These are phyloP conservation scores for Capronia coronata DNA, from an alignment of 2,329 filamentous ascomycete species.

Conservation along the genomic window DNA sequence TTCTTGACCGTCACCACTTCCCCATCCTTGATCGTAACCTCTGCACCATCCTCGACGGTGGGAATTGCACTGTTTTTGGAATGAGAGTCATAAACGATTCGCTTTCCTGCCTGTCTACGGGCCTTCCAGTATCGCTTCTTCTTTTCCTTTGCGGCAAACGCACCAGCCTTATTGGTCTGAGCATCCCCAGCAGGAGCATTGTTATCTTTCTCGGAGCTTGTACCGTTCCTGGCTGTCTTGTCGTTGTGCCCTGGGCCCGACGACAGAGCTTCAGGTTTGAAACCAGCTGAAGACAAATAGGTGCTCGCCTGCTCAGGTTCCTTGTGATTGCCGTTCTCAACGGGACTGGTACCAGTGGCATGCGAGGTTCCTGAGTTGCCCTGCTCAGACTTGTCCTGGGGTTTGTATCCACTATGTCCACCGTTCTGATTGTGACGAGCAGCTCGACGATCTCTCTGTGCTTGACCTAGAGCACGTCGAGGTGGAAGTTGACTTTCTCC, in stretches of 20 bases:
- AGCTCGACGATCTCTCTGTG: conserved; percentile 2
- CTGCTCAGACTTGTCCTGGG: background rate
- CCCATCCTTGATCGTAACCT: background rate
- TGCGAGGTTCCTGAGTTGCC: background rate
- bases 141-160: background rate
- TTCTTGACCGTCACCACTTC: background rate
- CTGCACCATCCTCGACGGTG: background rate
- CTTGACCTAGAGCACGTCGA: background rate
- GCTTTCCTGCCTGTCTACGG: background rate
- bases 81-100: background rate
- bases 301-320: background rate
- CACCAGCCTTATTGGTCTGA: background rate
- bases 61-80: background rate
- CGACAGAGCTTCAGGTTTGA: background rate
- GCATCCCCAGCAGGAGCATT: background rate
- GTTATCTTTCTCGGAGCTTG: background rate
- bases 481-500: background rate
- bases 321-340: background rate
- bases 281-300: background rate
- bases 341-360: background rate
- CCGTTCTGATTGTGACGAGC: background rate
- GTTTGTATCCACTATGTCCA: background rate
- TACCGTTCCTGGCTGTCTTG: background rate
- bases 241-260: background rate
- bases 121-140: background rate